A percentile compares a stretch with the other conserved stretches of the same genome.
phyloP scores from a whole-genome alignment of 208 protist genomes.

The Herpetomonas samuelpessoai region DNA sequence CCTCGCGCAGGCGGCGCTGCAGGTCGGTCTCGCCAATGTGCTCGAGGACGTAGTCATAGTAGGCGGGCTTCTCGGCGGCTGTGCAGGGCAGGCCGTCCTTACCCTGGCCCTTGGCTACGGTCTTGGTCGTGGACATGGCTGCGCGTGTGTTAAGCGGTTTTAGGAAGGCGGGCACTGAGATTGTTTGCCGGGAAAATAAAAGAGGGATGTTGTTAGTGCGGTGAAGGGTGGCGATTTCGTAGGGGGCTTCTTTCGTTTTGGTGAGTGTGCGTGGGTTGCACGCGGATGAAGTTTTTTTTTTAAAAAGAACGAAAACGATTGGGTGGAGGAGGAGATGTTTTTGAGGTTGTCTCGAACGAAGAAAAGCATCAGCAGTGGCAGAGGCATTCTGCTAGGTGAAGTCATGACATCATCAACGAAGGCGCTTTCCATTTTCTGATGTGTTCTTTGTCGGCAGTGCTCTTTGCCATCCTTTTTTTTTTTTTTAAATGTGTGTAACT shows the following conservation, averaged over 20 bases:
- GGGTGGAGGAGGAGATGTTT: too few species aligned
- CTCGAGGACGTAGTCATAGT: slow-evolving; percentile 32
- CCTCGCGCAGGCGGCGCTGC: slow-evolving; percentile 17
- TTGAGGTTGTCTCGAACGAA: not conserved
- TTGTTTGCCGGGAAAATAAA: too few species aligned
- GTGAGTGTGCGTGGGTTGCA: too few species aligned
- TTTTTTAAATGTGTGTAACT: too few species aligned
- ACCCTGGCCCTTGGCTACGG: not conserved
- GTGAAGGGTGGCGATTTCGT: too few species aligned
- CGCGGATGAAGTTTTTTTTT: too few species aligned
- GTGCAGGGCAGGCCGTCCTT: slow-evolving; percentile 19
- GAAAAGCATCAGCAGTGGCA: slow-evolving; percentile 4
- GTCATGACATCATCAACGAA: not conserved
- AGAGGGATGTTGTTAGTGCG: too few species aligned
- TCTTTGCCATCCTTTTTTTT: not conserved
- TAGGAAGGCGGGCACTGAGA: too few species aligned
- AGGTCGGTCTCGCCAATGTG: slow-evolving; percentile 21
- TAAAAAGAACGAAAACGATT: too few species aligned
- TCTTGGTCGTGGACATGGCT: too few species aligned
- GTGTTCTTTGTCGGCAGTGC: slow-evolving; percentile 1
- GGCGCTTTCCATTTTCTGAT: not conserved
- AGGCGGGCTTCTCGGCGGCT: slow-evolving; percentile 10
- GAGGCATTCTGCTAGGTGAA: not conserved
- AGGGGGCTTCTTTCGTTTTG: too few species aligned
- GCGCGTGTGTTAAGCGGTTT: too few species aligned